These are phyloP conservation scores for Potentilla sterilis DNA, from an alignment of 306 rosid species.

Conservation along the genomic window DNA sequence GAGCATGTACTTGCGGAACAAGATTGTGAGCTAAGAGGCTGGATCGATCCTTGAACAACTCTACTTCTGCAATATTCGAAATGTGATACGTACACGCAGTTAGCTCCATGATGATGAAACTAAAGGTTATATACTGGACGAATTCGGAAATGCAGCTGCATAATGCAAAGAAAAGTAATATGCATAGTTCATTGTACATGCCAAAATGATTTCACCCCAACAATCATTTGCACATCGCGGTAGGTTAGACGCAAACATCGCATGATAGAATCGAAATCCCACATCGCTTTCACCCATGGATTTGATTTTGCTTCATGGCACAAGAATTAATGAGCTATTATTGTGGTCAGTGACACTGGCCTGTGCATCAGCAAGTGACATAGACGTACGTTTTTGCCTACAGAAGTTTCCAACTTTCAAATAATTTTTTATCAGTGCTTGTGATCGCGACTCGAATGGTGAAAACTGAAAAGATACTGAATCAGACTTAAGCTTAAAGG, in stretches of 20 bases:
- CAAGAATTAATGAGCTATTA: constrained; percentile 22
- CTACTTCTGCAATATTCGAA: background rate
- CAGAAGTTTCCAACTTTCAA: background rate
- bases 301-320: constrained; percentile 19
- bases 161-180: constrained; percentile 18
- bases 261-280: constrained; percentile 33
- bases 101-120: background rate
- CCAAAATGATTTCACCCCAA: constrained; percentile 21
- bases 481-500: background rate
- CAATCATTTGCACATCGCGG: constrained; percentile 33
- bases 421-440: background rate
- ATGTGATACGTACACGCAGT: constrained; percentile 1
- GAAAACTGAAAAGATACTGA: background rate
- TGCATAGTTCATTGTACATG: constrained; percentile 14
- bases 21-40: background rate
- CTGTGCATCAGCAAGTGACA: constrained; percentile 12
- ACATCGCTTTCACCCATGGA: constrained; percentile 31
- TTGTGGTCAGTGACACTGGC: constrained; percentile 14
- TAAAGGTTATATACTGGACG: constrained; percentile 5
- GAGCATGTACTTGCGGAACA: background rate
- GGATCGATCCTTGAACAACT: constrained; percentile 20
- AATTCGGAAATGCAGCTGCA: constrained; percentile 21
- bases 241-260: constrained; percentile 9
- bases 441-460: background rate
- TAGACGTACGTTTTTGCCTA: background rate